Base-by-base conservation (phyloP, 108 stramenopile species). In the Heterococcus sp. region DNA sequence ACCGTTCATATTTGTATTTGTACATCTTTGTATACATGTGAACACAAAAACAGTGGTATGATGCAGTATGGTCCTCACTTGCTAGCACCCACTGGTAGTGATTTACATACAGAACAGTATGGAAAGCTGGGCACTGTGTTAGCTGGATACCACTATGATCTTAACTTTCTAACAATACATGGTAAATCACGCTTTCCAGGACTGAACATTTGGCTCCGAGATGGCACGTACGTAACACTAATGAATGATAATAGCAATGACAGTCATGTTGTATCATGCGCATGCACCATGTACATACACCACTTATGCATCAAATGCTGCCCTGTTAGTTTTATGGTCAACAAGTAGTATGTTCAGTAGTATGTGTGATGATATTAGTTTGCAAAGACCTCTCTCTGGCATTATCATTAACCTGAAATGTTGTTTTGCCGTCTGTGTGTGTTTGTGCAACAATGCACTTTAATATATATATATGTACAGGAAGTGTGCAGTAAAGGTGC, bases 121-220 rank as follows among this genome's bases (percentile, higher is more conserved):
- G 71, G 67, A 3, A 2, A 37, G 28, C 38, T 71, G 64, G 86
- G 86, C 11, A 88, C 70, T 21, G 88, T 89, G 21, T 38, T 86
- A 2, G 89, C 89, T 2, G 89, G 89, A 3, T 89, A 74, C 72
- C 89, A 89, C 87, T 77, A 82, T 68, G 89, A 89, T 66, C 75
- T 89, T 40, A 89, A 89, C 69, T 85, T 89, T 27, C 40, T 89
- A 14, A 89, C 88, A 0, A 84, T 89, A 21, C 89, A 89, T 65
- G 89, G 88, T 33, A 83, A 86, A 77, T 64, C 66, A 58, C 66
- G 89, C 1, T 89, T 84, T 71, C 89, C 89, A 1, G 89, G 89
- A 28, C 86, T 89, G 1, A 37, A 26, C 67, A 79, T 89, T 1
- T 89, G 89, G 89, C 84, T 87, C 3, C 74, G 89, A 81, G 79